phyloP scores from a whole-genome alignment of 2,329 filamentous ascomycete genomes.

The Monilinia vaccinii-corymbosi region DNA sequence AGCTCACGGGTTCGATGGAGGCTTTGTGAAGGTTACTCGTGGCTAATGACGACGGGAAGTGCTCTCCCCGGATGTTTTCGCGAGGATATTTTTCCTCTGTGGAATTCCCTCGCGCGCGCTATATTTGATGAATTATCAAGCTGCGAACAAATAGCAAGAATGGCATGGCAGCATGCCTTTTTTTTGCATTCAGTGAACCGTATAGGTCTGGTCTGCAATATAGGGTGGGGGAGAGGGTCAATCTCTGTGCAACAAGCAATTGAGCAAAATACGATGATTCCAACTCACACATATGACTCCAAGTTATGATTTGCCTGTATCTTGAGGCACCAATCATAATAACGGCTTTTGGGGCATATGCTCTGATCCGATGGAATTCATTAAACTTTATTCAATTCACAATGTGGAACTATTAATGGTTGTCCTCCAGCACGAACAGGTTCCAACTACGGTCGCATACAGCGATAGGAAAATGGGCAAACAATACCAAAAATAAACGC shows the following conservation, averaged over 20 bases:
- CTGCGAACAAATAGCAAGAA: background rate
- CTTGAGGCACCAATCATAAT: no score
- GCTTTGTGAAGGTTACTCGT: no score
- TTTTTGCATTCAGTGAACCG: background rate
- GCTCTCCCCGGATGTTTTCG: no score
- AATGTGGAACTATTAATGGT: background rate
- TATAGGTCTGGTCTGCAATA: background rate
- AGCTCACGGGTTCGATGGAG: no score
- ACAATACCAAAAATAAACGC: background rate
- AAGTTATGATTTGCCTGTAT: background rate
- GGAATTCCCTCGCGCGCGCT: no score
- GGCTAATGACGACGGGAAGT: no score
- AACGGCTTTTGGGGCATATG: no score
- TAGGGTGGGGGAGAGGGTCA: background rate
- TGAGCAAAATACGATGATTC: background rate
- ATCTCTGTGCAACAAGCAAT: background rate
- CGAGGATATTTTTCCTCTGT: background rate
- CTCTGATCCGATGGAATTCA: background rate
- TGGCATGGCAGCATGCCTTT: background rate
- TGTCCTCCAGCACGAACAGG: background rate
- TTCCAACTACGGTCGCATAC: background rate
- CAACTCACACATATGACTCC: background rate
- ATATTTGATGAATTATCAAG: background rate
- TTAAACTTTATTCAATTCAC: background rate
- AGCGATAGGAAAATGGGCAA: no score